These are phyloP conservation scores for Talaromyces sp. DNA, from an alignment of 2,329 filamentous ascomycete species.

Conservation along the genomic window DNA sequence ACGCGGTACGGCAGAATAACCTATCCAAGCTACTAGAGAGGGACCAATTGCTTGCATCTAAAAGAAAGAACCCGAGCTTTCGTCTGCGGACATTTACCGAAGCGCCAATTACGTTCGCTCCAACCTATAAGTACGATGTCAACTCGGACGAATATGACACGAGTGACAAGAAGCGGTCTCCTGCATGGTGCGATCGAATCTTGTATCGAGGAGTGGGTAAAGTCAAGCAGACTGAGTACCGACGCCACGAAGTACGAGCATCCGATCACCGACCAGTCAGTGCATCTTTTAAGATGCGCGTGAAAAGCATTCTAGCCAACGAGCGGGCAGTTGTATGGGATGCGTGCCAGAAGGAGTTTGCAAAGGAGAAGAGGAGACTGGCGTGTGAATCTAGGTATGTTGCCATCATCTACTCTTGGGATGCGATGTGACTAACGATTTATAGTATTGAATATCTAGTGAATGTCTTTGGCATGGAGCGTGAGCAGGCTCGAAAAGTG, in stretches of 20 bases:
- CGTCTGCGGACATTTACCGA: slow-evolving; percentile 87
- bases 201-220: slow-evolving; percentile 79
- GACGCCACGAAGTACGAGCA: slow-evolving; percentile 80
- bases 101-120: slow-evolving; percentile 82
- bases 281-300: slow-evolving; percentile 73
- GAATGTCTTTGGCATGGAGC: slow-evolving; percentile 57
- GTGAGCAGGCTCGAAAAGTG: slow-evolving; percentile 51
- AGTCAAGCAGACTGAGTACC: slow-evolving; percentile 84
- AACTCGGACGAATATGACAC: slow-evolving; percentile 91
- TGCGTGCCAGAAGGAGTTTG: slow-evolving; percentile 70
- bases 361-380: slow-evolving; percentile 65
- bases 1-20: slow-evolving; percentile 76
- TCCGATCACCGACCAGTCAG: slow-evolving; percentile 94
- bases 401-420: background rate
- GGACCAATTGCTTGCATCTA: slow-evolving; percentile 85
- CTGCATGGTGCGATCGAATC: slow-evolving; percentile 94
- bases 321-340: slow-evolving; percentile 66
- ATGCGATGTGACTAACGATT: background rate
- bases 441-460: slow-evolving; percentile 62
- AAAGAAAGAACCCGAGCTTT: slow-evolving; percentile 85
- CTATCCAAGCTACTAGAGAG: slow-evolving; percentile 82
- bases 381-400: slow-evolving; percentile 74
- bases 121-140: slow-evolving; percentile 98
- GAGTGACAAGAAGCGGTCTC: slow-evolving; percentile 88
- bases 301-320: slow-evolving; percentile 74